phyloP scores from a whole-genome alignment of 345 rosid species.

The Psidium guajava region DNA sequence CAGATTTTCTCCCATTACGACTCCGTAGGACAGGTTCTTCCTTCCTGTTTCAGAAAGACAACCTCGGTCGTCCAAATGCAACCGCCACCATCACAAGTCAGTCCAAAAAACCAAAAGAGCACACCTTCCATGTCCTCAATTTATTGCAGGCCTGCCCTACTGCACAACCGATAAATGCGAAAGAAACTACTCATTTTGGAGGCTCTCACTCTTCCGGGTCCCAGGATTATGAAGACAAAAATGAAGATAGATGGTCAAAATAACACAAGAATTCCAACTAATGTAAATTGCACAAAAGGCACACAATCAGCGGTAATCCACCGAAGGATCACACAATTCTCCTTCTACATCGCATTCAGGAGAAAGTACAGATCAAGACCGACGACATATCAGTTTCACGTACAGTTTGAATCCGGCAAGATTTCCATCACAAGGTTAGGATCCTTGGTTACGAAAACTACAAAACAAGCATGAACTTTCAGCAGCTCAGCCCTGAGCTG shows the following conservation, averaged over 20 bases:
- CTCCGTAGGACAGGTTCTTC: background rate
- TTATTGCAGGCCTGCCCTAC: background rate
- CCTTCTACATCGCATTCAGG: background rate
- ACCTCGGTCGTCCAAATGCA: background rate
- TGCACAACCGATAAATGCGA: background rate
- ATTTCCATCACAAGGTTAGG: background rate
- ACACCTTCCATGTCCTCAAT: background rate
- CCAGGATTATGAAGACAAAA: background rate
- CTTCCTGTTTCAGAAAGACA: background rate
- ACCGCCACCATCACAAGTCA: background rate
- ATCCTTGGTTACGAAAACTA: background rate
- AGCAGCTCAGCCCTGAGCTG: slow-evolving; percentile 70
- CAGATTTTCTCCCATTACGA: background rate
- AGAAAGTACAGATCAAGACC: background rate
- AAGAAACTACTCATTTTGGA: background rate
- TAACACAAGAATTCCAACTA: background rate
- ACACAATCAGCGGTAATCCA: background rate
- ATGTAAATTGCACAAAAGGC: background rate
- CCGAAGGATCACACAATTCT: background rate
- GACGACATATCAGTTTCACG: background rate
- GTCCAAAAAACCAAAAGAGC: background rate
- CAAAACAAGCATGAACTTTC: slow-evolving; percentile 3
- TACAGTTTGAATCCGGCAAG: background rate
- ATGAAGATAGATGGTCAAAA: background rate
- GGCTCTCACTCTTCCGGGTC: background rate